Base-by-base conservation (phyloP, 2,329 filamentous ascomycete species). In the Neofusicoccum laricinum region DNA sequence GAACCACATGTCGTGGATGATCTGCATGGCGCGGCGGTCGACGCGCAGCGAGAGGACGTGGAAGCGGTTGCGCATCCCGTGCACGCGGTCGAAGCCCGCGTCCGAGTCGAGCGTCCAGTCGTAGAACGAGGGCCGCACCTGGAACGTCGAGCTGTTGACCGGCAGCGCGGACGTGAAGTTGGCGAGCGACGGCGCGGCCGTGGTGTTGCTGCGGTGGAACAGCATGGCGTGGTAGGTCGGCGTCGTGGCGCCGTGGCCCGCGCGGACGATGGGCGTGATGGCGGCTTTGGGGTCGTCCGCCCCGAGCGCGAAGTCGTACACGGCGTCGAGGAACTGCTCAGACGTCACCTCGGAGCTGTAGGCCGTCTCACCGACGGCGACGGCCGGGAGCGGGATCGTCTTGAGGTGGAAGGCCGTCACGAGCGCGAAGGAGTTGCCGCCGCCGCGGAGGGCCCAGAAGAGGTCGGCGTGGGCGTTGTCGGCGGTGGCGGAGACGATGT, bases 361-460 rank as follows among this genome's bases (percentile, higher is more conserved):
- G 8, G 51, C 53, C 4, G 68, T 67, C 32, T 70, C 68, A 30
- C 68, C 69, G 38, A 63, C 41, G 2, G 68, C 68, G n/a, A 69
- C 68, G 30, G 68, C 69, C 36, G 61, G 53, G 17, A 69, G 67
- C 10, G 68, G 34, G n/a, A 61, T 63, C 10, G 66, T 62, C 40
- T 71, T 70, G 58, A 69, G 64, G 19, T 68, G 71, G 57, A 68
- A 72, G 40, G 69, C 67, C 2, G 71, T 72, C 14, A 72, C 69
- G 17, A 72, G 70, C n/a, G 64, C 71, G 41, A 72, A 72, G 17
- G 69, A 68, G 21, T 67, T 67, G 8, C 71, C 69, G 19, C 71
- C 71, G 10, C 73, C 72, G 25, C 68, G 65, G 15, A 76, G 65
- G 1, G 73, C 72, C 73, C 72, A 76, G 65, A 70, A 75, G 6